Evolutionary conservation across 2,329 filamentous ascomycete species (phyloP), one percentile per base, ranked within the genome.

Genomic region (Fusarium sp.): DNA sequence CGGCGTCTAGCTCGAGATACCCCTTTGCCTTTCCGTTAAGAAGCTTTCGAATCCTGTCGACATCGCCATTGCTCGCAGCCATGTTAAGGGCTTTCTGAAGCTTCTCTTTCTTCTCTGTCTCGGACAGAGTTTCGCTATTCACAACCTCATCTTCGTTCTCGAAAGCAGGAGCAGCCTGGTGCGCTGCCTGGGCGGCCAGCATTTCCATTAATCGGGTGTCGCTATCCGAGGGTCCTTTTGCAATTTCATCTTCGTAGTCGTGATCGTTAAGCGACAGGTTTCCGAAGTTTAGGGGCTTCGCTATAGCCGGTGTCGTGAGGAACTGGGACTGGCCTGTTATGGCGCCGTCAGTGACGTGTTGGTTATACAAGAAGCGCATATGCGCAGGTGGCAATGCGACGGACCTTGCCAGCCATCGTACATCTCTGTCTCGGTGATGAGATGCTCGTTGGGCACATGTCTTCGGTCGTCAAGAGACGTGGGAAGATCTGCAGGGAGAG

Each of bases 361-460:
- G 55, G 61, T 47, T 38, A 57, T 68, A 62, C 44, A 62, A 53
- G 39, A 49, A 48, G 56, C 68, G 67, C 68, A 68, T 23, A 34
- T 30, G 48, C 47, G 50, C 47, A 49, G 28, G 63, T 59, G 52
- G 56, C 49, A 55, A 62, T 53, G 60, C 59, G 34, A 81, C 82
- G 65, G 70, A 85, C 95, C 95, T 89, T 98, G 94, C 96, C 96
- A 99, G 71, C 93, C 96, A 86, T 99, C 96, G 78, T 98, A 99
- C 82, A 97, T 93, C 83, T 98, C 96, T 39, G 94, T 97, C 83
- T 98, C 96, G 38, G 85, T 85, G 56, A 91, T 86, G 67, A 89
- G 86, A 65, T 76, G 73, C 59, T 90, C 88, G 45, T 83, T 84
- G 6, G 89, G 86, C 32, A 91, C 86, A 73, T 85, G 85, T 71